Conservation (phyloP, 192 early-diverging fungal species). For the Paraglomus brasilianum region DNA sequence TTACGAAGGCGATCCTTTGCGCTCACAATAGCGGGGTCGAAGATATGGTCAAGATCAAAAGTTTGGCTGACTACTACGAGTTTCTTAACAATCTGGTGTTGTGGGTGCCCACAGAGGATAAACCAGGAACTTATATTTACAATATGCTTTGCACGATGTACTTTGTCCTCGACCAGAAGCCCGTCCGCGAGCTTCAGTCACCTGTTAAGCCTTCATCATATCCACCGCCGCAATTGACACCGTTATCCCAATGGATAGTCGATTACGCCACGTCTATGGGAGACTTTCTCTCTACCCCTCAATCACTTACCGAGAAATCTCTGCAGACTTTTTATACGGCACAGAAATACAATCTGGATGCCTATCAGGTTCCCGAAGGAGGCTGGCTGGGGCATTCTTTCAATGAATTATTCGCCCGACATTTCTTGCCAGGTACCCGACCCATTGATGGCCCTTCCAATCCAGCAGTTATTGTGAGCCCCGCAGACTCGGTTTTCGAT, state of each 20-base stretch:
- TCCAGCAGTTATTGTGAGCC: conserved; percentile 15
- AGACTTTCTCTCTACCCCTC: conserved; percentile 10
- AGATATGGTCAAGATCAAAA: neutral
- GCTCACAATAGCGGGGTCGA: neutral
- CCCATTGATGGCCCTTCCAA: neutral
- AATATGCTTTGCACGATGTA: conserved; percentile 21
- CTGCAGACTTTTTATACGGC: neutral
- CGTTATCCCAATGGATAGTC: conserved; percentile 6
- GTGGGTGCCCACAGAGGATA: conserved; percentile 27
- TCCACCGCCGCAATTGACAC: neutral
- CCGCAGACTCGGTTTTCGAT: conserved; percentile 6
- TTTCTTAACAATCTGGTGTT: conserved; percentile 12
- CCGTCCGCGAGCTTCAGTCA: neutral
- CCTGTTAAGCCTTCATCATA: too few relatives aligned
- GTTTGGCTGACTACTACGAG: neutral
- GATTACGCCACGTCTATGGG: neutral
- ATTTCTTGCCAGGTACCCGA: conserved; percentile 20
- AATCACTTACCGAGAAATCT: conserved; percentile 21
- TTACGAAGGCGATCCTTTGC: neutral
- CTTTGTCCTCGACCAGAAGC: conserved; percentile 7
- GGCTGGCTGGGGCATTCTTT: conserved; percentile 5
- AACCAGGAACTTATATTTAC: conserved; percentile 12
- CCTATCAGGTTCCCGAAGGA: neutral
- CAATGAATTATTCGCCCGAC: conserved; percentile 16
- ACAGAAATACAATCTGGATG: neutral